phyloP scores from a whole-genome alignment of 495 filamentous ascomycete species.

The Lepidopterella palustris region DNA sequence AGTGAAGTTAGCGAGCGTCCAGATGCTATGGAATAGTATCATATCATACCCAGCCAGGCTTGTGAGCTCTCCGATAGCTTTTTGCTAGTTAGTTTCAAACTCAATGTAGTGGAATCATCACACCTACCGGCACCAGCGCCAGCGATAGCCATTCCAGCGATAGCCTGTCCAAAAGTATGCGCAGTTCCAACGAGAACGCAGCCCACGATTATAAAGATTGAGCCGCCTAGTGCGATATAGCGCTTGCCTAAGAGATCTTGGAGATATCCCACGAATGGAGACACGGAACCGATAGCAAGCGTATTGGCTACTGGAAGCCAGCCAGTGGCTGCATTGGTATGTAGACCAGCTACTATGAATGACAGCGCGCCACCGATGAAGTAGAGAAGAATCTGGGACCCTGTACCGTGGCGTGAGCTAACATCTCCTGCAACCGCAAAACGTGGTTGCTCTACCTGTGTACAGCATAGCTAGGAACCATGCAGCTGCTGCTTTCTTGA shows the following conservation, averaged over 20 bases:
- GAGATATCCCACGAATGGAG: constrained; percentile 29
- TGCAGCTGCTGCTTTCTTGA: constrained; percentile 19
- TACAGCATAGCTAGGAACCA: constrained; percentile 30
- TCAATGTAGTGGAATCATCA: too few relatives aligned
- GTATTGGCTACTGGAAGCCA: constrained; percentile 31
- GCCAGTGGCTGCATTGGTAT: constrained; percentile 7
- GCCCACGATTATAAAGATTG: constrained; percentile 23
- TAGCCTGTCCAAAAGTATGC: constrained; percentile 23
- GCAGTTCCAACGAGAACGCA: constrained; percentile 25
- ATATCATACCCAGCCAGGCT: constrained; percentile 28
- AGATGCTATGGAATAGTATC: neutral
- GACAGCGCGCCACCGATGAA: constrained; percentile 29
- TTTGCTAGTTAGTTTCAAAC: too few relatives aligned
- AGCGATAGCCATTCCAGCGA: constrained; percentile 28
- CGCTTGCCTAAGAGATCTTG: constrained; percentile 32
- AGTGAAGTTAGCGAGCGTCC: neutral
- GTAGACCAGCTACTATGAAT: constrained; percentile 29
- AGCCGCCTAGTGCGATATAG: constrained; percentile 29
- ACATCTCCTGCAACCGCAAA: neutral
- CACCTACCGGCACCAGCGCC: constrained; percentile 31
- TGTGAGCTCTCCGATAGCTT: constrained; percentile 32
- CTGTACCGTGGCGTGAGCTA: constrained; percentile 12
- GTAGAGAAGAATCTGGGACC: constrained; percentile 33
- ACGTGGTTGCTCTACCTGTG: constrained; percentile 17
- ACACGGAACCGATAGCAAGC: constrained; percentile 27